These are phyloP conservation scores for Suillus americanus DNA, from an alignment of 768 basidiomycete species.

Conservation along the genomic window DNA sequence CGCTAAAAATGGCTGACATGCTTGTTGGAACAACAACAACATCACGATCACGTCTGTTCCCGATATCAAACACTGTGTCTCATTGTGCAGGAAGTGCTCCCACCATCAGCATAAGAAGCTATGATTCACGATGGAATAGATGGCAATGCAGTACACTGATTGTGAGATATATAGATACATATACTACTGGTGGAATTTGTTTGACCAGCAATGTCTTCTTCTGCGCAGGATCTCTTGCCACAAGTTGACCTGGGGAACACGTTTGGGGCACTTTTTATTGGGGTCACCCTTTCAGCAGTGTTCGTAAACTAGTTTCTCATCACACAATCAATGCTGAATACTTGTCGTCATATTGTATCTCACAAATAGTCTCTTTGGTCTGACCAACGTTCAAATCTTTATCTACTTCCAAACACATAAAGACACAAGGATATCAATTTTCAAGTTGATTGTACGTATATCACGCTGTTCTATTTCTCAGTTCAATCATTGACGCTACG, in stretches of 20 bases:
- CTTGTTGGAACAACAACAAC: no score
- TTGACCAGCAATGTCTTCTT: not conserved
- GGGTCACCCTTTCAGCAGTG: no score
- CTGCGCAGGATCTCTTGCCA: no score
- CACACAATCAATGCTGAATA: not conserved
- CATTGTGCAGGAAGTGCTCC: not conserved
- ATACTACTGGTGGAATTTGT: not conserved
- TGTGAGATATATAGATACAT: not conserved
- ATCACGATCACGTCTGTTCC: not conserved
- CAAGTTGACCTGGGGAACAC: no score
- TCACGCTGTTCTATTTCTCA: not conserved
- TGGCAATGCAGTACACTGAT: not conserved
- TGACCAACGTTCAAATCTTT: not conserved
- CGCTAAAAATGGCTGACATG: no score
- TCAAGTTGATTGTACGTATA: not conserved
- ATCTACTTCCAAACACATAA: not conserved
- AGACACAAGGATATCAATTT: not conserved
- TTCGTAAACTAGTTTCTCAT: not conserved
- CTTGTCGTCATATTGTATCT: not conserved
- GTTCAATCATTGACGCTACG: not conserved
- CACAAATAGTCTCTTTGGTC: not conserved
- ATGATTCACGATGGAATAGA: not conserved
- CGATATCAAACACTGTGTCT: not conserved
- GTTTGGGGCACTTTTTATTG: no score
- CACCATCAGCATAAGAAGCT: not conserved